A percentile compares a stretch with the other conserved stretches of the same genome.
Conservation (phyloP, 2,329 filamentous ascomycete genomes). For the Colletotrichum sp. region DNA sequence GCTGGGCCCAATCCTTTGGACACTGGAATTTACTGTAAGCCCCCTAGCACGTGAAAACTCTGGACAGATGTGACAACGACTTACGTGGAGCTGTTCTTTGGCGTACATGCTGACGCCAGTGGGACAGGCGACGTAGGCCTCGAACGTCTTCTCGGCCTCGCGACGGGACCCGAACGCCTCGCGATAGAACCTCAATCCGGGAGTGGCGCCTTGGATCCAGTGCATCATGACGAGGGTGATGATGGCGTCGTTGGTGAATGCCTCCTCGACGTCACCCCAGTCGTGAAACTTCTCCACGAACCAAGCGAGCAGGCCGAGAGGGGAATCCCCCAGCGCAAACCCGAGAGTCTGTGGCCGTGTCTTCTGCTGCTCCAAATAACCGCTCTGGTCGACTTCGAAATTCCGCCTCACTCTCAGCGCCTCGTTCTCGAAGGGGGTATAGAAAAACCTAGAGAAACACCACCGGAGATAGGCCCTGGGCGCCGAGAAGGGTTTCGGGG, state of each 20-base stretch:
- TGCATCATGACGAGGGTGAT: slow-evolving; percentile 26
- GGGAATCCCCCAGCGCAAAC: slow-evolving; percentile 31
- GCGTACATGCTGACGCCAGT: background rate
- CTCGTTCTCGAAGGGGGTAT: background rate
- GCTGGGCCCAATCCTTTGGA: background rate
- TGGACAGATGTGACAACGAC: accelerated
- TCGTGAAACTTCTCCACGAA: slow-evolving; percentile 13
- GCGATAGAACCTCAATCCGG: slow-evolving; percentile 16
- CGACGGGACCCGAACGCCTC: background rate
- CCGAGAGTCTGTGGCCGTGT: background rate
- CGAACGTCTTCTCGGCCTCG: background rate
- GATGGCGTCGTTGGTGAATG: slow-evolving; percentile 17
- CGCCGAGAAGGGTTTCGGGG: background rate
- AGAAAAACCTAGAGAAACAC: background rate
- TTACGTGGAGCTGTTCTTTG: background rate
- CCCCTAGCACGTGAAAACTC: too few species aligned
- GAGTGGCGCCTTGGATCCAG: background rate
- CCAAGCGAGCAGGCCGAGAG: slow-evolving; percentile 26
- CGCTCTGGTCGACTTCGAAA: background rate
- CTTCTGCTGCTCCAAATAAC: background rate
- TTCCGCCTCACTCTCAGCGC: background rate
- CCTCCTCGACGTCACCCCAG: slow-evolving; percentile 28
- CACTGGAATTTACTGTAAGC: background rate
- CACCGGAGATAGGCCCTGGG: background rate
- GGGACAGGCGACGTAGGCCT: background rate